Conservation (phyloP, 306 rosid genomes). For the Quercus berberidifolia region DNA sequence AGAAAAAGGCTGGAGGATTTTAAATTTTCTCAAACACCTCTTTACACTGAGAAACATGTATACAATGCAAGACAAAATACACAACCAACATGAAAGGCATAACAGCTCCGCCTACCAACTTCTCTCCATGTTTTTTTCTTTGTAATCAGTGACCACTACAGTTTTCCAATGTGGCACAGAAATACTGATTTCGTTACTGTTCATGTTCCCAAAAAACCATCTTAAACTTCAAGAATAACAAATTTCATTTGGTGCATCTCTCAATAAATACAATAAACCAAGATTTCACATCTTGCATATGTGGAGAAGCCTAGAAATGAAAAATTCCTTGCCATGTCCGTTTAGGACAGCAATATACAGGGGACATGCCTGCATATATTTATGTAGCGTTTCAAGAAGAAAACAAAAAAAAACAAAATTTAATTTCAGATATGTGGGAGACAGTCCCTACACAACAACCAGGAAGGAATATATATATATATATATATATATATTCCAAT, state of each 20-base stretch:
- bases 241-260: background rate
- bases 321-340: too few species aligned
- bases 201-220: background rate
- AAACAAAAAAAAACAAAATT: too few species aligned
- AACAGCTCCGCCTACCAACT: background rate
- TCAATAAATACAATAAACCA: background rate
- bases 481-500: too few species aligned
- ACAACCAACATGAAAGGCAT: conserved; percentile 4
- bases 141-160: conserved; percentile 1
- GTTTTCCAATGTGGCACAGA: background rate
- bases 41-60: background rate
- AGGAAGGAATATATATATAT: too few species aligned
- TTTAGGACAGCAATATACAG: too few species aligned
- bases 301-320: too few species aligned
- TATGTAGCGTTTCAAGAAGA: too few species aligned
- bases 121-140: background rate
- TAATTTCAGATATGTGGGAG: too few species aligned
- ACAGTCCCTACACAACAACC: too few species aligned
- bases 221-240: conserved; percentile 6
- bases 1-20: background rate
- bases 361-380: too few species aligned
- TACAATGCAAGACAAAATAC: background rate
- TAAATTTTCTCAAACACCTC: background rate
- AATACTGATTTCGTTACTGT: background rate
- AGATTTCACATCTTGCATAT: background rate